These are phyloP conservation scores for Chenopodium suecicum DNA, from an alignment of 148 eudicot species.

Conservation along the genomic window DNA sequence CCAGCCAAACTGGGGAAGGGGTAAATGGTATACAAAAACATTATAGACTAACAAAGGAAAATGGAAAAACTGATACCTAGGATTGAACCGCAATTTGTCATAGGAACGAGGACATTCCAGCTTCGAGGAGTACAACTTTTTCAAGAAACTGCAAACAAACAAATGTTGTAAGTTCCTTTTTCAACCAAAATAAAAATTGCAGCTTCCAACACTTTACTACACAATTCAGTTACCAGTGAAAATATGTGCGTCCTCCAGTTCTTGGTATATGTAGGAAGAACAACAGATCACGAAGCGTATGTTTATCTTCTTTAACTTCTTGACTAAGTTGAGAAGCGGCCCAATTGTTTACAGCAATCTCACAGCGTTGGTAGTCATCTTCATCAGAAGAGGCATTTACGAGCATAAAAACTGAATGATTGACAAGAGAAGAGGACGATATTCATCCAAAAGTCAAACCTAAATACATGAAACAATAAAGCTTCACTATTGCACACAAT, in stretches of 20 bases:
- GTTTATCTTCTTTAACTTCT: slow-evolving; percentile 60
- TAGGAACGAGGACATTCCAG: slow-evolving; percentile 89
- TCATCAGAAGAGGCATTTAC: slow-evolving; percentile 35
- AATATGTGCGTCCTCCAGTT: slow-evolving; percentile 90
- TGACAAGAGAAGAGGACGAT: neutral
- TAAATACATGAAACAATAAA: neutral
- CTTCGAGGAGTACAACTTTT: slow-evolving; percentile 65
- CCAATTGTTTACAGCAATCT: slow-evolving; percentile 67
- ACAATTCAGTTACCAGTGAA: slow-evolving; percentile 55
- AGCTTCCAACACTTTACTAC: neutral
- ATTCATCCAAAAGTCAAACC: neutral
- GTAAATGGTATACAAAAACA: neutral
- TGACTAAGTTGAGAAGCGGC: slow-evolving; percentile 53
- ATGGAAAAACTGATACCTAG: slow-evolving; percentile 52
- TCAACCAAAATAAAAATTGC: neutral
- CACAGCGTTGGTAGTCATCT: slow-evolving; percentile 56
- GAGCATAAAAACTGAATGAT: slow-evolving; percentile 25
- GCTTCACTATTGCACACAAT: neutral
- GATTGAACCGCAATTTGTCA: slow-evolving; percentile 79
- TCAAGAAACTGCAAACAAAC: slow-evolving; percentile 65
- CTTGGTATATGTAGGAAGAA: slow-evolving; percentile 93
- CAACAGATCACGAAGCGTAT: slow-evolving; percentile 62
- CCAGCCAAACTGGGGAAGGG: neutral
- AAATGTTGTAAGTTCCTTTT: neutral
- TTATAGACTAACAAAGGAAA: neutral